Conservation (phyloP, 1,139 yeast genomes). For the Geotrichum macrosporum region DNA sequence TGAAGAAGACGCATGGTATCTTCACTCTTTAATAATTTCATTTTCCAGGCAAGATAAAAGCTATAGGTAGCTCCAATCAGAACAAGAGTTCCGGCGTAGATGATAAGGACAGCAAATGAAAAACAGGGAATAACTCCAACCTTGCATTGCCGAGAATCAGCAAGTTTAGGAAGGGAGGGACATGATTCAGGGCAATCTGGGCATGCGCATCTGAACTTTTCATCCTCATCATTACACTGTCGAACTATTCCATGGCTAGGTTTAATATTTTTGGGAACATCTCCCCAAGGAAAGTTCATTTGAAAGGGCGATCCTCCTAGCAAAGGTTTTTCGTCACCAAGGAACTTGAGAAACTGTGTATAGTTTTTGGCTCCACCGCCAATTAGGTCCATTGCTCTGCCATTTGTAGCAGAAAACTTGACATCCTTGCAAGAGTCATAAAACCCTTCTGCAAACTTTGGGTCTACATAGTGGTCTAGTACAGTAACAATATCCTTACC, state of each 20-base stretch:
- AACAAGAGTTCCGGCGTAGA: slow-evolving; percentile 47
- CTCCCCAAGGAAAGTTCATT: slow-evolving; percentile 63
- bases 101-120: slow-evolving; percentile 55
- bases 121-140: slow-evolving; percentile 69
- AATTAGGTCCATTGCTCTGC: slow-evolving; percentile 91
- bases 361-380: slow-evolving; percentile 92
- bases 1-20: slow-evolving; percentile 27
- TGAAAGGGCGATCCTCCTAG: slow-evolving; percentile 96
- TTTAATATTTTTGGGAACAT: slow-evolving; percentile 32
- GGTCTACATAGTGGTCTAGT: slow-evolving; percentile 58
- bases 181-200: slow-evolving; percentile 82
- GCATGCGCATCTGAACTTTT: slow-evolving; percentile 72
- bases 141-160: slow-evolving; percentile 44
- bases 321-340: slow-evolving; percentile 91
- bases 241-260: slow-evolving; percentile 41
- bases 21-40: slow-evolving; percentile 20
- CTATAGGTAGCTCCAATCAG: slow-evolving; percentile 41
- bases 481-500: slow-evolving; percentile 65
- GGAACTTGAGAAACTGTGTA: slow-evolving; percentile 68
- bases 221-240: slow-evolving; percentile 58
- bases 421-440: slow-evolving; percentile 84
- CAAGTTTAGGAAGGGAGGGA: slow-evolving; percentile 54
- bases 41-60: slow-evolving; percentile 20
- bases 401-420: slow-evolving; percentile 91
- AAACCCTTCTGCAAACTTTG: slow-evolving; percentile 56